Evolutionary conservation across 371 early-diverging fungal species (phyloP).

Genomic region (Actinomucor elegans): DNA sequence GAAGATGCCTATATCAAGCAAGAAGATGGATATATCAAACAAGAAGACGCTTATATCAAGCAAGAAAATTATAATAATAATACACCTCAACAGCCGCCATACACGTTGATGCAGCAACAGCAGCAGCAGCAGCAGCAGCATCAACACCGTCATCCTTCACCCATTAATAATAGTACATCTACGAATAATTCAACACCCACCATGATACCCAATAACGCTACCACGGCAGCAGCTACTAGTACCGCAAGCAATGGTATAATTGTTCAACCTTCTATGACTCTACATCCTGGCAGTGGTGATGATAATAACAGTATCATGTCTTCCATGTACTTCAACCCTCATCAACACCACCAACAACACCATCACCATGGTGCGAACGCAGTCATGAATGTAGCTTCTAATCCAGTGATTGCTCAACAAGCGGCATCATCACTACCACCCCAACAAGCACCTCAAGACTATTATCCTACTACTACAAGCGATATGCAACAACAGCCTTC

Average conservation of each 20-base stretch:
- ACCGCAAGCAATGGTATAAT: background rate
- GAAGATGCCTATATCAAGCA: conserved; percentile 1
- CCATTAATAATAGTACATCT: background rate
- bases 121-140: conserved; percentile 16
- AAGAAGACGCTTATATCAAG: background rate
- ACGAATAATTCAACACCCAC: conserved; percentile 4
- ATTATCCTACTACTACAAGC: no score
- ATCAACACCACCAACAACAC: no score
- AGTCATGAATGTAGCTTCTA: background rate
- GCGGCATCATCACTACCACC: background rate
- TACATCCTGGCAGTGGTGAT: background rate
- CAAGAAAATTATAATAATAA: background rate
- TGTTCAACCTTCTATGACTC: conserved; percentile 10
- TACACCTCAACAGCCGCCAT: background rate
- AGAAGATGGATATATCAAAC: conserved; percentile 1
- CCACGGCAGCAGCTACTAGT: no score
- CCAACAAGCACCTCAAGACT: no score
- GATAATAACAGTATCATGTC: conserved; percentile 1
- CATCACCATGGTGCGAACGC: no score
- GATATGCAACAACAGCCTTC: conserved; percentile 10
- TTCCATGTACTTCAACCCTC: conserved; percentile 3
- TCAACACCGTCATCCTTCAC: conserved; percentile 10
- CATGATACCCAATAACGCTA: no score
- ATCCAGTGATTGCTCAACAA: background rate
- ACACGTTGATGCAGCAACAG: background rate